Base-by-base conservation (phyloP, 2,329 filamentous ascomycete species). In the Aaosphaeria pasadenensis region DNA sequence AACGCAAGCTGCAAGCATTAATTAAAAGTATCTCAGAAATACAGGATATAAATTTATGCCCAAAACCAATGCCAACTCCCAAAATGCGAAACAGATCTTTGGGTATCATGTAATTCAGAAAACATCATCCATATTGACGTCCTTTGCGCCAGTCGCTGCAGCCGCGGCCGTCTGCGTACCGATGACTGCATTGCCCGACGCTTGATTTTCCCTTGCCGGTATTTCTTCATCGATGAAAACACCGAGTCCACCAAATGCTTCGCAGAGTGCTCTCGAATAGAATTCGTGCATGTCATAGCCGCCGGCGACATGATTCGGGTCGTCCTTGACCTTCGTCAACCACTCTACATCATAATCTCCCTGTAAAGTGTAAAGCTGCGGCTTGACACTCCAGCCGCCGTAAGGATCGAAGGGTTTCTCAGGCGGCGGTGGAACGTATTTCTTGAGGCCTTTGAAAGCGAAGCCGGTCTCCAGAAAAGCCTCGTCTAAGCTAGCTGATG, bases 341-440 rank as follows among this genome's bases (percentile, higher is more conserved):
- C 85, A 90, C 42, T 86, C 81, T 64, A 88, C 90, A 39, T 85
- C 81, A 69, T 96, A 96, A 39, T 79, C 74, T 43, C 82, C 79
- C 54, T 85, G 81, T 35, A 95, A 63, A 7, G 79, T 75, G 63
- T 89, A 92, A 58, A 91, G 86, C 57, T 86, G 78, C 28, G 64
- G 64, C 7, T 77, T 77, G 44, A 91, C 81, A 42, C 81, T 73
- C 52, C 91, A 73, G 1, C 90, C 94, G 36, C 84, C 90, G 65
- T 94, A 96, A 0, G 92, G 88, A 73, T 96, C 91, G 72, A 95
- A 96, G 0, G 89, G 86, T 49, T 85, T 84, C 59, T 90, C 84
- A 5, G 81, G 81, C 33, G 81, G 80, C 1, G 82, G 79, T 2
- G 78, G 77, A 48, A 79, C 75, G 44, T 77, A 76, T 49, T 77